A percentile compares a stretch with the other conserved stretches of the same genome.
These are phyloP conservation scores for Raddia distichophylla DNA, from an alignment of 176 grass and related monocot species.

Conservation along the genomic window DNA sequence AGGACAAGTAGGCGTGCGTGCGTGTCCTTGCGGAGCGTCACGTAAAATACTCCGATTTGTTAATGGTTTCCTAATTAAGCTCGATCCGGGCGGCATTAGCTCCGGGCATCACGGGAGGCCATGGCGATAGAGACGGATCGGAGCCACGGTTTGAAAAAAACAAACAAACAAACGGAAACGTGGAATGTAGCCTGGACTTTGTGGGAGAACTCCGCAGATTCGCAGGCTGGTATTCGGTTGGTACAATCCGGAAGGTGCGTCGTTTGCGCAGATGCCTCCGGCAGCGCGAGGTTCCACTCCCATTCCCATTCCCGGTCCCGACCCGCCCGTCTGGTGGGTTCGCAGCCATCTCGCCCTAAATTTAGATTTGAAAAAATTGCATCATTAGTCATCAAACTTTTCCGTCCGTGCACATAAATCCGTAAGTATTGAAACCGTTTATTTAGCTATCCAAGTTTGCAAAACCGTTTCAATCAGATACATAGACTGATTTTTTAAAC, in stretches of 20 bases:
- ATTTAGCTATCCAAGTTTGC: too few relatives aligned
- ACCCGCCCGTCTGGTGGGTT: neutral
- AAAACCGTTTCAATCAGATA: too few relatives aligned
- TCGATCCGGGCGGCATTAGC: slow-evolving; percentile 30
- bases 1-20: neutral
- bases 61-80: neutral
- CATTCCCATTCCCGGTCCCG: neutral
- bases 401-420: too few relatives aligned
- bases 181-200: neutral
- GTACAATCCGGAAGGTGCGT: neutral
- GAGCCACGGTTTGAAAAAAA: neutral
- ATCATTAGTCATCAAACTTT: too few relatives aligned
- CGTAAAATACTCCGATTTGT: neutral
- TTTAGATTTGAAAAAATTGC: too few relatives aligned
- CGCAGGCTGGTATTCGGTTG: neutral
- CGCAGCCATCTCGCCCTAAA: neutral
- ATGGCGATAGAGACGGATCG: neutral
- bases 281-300: neutral
- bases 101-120: slow-evolving; percentile 44
- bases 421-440: too few relatives aligned
- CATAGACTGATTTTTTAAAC: too few relatives aligned
- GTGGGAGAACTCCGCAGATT: neutral
- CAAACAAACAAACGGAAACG: neutral
- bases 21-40: neutral
- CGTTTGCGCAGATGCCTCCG: neutral